phyloP scores from a whole-genome alignment of 768 basidiomycete genomes.

The Tricholoma saponaceum region DNA sequence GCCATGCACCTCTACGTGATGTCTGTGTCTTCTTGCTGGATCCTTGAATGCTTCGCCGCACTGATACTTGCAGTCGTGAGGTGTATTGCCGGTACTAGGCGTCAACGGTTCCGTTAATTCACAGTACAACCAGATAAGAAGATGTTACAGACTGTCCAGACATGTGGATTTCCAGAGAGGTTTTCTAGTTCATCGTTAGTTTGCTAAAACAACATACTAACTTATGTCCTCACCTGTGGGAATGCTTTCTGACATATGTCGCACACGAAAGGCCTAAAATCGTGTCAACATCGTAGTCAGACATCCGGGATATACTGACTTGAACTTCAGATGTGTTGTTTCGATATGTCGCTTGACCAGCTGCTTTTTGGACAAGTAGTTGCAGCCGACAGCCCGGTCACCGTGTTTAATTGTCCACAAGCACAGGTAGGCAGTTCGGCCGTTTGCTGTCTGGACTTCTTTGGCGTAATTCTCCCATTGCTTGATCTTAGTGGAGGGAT shows the following conservation, averaged over 20 bases:
- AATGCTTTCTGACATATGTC: conserved; percentile 49
- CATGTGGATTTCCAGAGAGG: conserved; percentile 53
- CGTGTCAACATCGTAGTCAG: background rate
- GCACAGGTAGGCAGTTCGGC: conserved; percentile 20
- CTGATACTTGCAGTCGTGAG: conserved; percentile 46
- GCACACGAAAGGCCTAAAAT: conserved; percentile 47
- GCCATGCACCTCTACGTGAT: conserved; percentile 49
- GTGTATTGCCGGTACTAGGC: conserved; percentile 52
- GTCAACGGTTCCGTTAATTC: background rate
- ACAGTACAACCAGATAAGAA: background rate
- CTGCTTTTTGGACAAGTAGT: conserved; percentile 45
- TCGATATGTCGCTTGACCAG: conserved; percentile 67
- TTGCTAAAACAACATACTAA: background rate
- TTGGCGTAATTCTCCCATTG: conserved; percentile 19
- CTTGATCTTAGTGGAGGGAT: background rate
- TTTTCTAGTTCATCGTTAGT: conserved; percentile 36
- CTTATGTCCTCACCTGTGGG: conserved; percentile 27
- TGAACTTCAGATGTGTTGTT: conserved; percentile 56
- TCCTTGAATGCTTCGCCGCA: conserved; percentile 59
- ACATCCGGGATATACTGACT: conserved; percentile 35
- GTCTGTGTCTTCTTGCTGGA: conserved; percentile 59
- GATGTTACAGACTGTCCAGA: conserved; percentile 40
- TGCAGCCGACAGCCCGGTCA: conserved; percentile 2
- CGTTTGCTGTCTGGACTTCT: conserved; percentile 12
- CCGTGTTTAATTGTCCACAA: conserved; percentile 25